These are phyloP conservation scores for Esteya vermicola DNA, from an alignment of 2,329 filamentous ascomycete species.

Conservation along the genomic window DNA sequence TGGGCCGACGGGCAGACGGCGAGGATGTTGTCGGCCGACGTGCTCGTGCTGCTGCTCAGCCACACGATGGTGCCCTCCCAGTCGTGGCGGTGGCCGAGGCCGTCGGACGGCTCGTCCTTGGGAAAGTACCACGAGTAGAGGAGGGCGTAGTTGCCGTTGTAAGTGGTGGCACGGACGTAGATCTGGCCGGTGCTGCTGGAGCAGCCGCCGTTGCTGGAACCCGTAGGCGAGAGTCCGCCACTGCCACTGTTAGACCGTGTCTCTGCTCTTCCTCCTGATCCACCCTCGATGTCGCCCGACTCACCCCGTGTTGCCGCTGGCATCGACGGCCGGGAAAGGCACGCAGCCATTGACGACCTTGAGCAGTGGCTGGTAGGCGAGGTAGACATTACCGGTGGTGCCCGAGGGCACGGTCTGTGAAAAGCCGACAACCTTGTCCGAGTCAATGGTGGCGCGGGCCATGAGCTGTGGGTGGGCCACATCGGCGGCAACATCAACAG, in stretches of 20 bases:
- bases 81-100: constrained; percentile 23
- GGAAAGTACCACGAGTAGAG: constrained; percentile 32
- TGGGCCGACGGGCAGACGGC: constrained; percentile 22
- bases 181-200: constrained; percentile 21
- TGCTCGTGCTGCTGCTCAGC: constrained; percentile 14
- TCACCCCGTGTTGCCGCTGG: constrained; percentile 40
- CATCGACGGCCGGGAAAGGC: constrained; percentile 23
- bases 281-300: constrained; percentile 8
- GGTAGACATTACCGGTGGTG: too few relatives aligned
- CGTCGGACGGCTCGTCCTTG: constrained; percentile 25
- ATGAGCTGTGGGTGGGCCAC: too few relatives aligned
- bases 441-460: too few relatives aligned
- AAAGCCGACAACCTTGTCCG: too few relatives aligned
- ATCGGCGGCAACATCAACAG: too few relatives aligned
- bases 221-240: constrained; percentile 20
- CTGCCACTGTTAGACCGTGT: constrained; percentile 8
- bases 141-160: constrained; percentile 19
- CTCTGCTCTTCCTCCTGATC: too few relatives aligned
- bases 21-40: constrained; percentile 17
- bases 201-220: constrained; percentile 18
- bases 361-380: too few relatives aligned
- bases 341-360: too few relatives aligned
- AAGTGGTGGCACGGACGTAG: constrained; percentile 18
- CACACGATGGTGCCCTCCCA: constrained; percentile 23
- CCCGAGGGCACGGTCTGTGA: too few relatives aligned